Evolutionary conservation across 108 stramenopile genomes (phyloP).

Genomic region (Mediolabrus comicus): DNA sequence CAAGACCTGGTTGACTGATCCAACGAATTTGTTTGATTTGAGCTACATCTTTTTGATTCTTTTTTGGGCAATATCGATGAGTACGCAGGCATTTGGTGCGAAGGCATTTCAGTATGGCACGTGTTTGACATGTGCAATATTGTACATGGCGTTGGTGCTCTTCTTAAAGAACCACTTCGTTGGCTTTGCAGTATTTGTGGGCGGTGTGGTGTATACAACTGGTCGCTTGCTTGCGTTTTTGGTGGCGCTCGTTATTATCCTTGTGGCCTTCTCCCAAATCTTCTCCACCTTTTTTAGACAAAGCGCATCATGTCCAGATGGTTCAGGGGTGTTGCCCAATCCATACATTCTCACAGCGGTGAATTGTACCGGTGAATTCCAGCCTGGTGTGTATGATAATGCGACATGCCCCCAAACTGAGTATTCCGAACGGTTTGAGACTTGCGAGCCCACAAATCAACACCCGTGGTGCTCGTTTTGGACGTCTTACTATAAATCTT

Average conservation of each 20-base stretch:
- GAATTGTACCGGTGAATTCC: neutral
- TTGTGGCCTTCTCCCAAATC: constrained; percentile 81
- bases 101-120: constrained; percentile 41
- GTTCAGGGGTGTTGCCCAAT: neutral
- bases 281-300: constrained; percentile 69
- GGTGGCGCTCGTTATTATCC: constrained; percentile 65
- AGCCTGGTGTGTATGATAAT: neutral
- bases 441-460: constrained; percentile 23
- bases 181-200: constrained; percentile 46
- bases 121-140: constrained; percentile 19
- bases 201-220: constrained; percentile 25
- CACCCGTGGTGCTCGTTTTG: constrained; percentile 68
- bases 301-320: constrained; percentile 23
- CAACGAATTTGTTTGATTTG: constrained; percentile 42
- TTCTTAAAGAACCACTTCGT: constrained; percentile 27
- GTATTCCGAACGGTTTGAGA: neutral
- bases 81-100: neutral
- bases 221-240: constrained; percentile 28
- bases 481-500: constrained; percentile 44
- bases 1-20: constrained; percentile 25
- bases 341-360: neutral
- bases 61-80: constrained; percentile 29
- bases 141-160: constrained; percentile 38
- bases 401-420: neutral
- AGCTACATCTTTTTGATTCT: constrained; percentile 35